Base-by-base conservation (phyloP, 1,284 basidiomycete genomes). In the Grifola frondosa region DNA sequence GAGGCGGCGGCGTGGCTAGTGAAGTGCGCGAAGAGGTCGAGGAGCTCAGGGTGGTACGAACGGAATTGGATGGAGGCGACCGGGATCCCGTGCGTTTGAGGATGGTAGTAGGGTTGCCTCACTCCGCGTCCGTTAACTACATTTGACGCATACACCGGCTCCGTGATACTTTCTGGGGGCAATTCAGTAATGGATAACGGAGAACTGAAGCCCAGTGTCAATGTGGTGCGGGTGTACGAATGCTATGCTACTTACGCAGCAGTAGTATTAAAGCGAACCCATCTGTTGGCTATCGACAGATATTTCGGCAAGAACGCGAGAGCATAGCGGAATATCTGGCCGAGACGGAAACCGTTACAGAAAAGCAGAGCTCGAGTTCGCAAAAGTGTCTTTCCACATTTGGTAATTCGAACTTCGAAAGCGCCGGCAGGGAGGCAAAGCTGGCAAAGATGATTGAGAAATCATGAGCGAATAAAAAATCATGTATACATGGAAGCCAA, bases 21-120 rank as follows among this genome's bases (percentile, higher is more conserved):
- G 63, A 99, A 96, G 63, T 91, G 86, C 1, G 85, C 77, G 66
- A 89, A 93, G 52, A 95, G 79, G 56, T 85, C 80, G 38, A 99
- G 80, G 16, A 80, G 73, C 28, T 72, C 64, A 12, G 78, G 71
- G 58, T 82, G 72, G 71, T 95, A 81, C 1, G 91, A 83, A 47
- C 88, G 86, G 59, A 97, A 80, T 58, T 93, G 90, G 42, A 98
- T 74, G 33, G 78, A 78, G 4, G 91, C 94, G 53, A 87, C 90
- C 43, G 93, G 92, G 42, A 92, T 74, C 43, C 72, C 69, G 67
- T 93, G 81, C 4, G 83, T 84, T 19, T 70, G 74, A 1, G 80
- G 75, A 50, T 85, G 81, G 38, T 73, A 71, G 56, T 65, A 71
- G 0, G 85, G 73, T 0, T 65, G 64, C 50, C 77, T 69, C 44